Base-by-base conservation (phyloP, 192 early-diverging fungal species). In the Backusella morwellensis region DNA sequence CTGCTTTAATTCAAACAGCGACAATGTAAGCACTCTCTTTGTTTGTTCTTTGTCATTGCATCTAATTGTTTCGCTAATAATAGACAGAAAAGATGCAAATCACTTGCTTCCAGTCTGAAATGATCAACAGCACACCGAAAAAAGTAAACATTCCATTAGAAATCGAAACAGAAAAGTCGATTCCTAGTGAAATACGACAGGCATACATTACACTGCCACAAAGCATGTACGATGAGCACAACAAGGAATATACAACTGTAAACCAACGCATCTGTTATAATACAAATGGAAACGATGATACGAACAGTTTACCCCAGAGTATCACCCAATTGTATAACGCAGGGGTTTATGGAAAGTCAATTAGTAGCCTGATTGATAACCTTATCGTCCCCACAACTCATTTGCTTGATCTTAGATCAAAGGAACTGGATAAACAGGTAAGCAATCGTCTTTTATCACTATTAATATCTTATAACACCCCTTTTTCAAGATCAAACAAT, bases 51-150 rank as follows among this genome's bases (percentile, higher is more conserved):
- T 44, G 15, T 17, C 15, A 44, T 14, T 14, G 15, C 0, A 14
- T 17, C 42, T 67, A 15, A 34, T 15, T 4, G 12, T 9, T 50
- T 36, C 32, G 0, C 68, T 4, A 29, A 66, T 23, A 29, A 9
- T 72, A 87, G 86, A 66, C 80, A 12, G 80, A 85, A 44, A 81
- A 79, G 42, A 77, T 84, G 21, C 84, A 85, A 41, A 81, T 87
- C 17, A 85, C 82, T 26, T 87, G 86, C 41, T 87, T 87, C 52
- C 86, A 87, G 47, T 77, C 80, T 75, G 76, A n/a, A 75, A 76
- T 15, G 75, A 78, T 19, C 56, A 73, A 11, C 71, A 59, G 9
- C 35, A 67, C 54, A 70, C 63, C 75, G 73, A 63, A 9, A 35
- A 76, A 41, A 63, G 54, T 52, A 44, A 26, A 42, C 52, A 70